Base-by-base conservation (phyloP, 495 filamentous ascomycete genomes). In the Darksidea phi region DNA sequence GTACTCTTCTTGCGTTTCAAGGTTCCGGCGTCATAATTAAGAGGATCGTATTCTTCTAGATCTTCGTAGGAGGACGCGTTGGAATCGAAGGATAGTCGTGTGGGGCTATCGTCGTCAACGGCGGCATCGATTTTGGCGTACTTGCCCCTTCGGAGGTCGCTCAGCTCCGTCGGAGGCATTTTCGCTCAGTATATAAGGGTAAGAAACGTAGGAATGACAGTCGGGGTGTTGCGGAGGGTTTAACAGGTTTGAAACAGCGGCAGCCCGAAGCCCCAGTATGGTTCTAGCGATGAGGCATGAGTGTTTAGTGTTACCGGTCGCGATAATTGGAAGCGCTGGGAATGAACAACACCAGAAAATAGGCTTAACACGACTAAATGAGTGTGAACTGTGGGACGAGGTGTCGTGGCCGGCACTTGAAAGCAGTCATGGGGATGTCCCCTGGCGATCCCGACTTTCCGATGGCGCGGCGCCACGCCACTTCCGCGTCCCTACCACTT, bases 31-130 rank as follows among this genome's bases (percentile, higher is more conserved):
- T 70, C 68, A 51, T 67, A 71, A 57, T 72, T 70, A 8, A 76
- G 66, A 18, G 73, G 73, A 46, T 76, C 72, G 66, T 73, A 69
- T 37, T 74, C 72, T 28, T 72, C 72, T 49, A 73, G 59, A 34
- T 72, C 71, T 50, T 73, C 70, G 54, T 57, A 57, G 10, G 70
- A 67, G 45, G 59, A 70, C 20, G 69, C 24, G 48, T 53, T 25
- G 38, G 67, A 63, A 15, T 69, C 67, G 58, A 70, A 66, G 21
- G 67, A 71, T 8, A 8, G 52, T 1, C 63, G 67, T 11, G 60
- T 61, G 25, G 47, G 69, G 47, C 54, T 59, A 6, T 63, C 62
- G 43, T 64, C 63, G 28, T 62, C 58, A 18, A 25, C 52, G 2
- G 66, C 57, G 6, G 52, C 54, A 32, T 69, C 67, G 18, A 70